Conservation (phyloP, 179 eudicot genomes). For the Actinidia polygama region DNA sequence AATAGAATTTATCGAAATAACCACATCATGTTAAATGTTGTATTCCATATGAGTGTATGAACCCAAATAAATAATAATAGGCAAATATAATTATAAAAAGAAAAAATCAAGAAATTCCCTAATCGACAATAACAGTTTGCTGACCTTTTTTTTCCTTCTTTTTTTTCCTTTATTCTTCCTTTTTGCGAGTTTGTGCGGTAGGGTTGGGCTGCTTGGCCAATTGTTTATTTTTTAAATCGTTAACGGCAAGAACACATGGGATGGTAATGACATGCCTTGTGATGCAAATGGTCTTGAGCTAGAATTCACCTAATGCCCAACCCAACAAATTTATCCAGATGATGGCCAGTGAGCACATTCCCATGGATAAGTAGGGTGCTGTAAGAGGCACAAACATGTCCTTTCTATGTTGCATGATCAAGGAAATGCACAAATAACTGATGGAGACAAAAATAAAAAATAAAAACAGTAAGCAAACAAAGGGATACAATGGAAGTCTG, state of each 20-base stretch:
- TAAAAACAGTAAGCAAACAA: background rate
- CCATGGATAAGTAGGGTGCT: background rate
- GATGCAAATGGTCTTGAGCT: background rate
- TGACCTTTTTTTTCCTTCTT: background rate
- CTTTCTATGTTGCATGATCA: background rate
- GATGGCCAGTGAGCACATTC: background rate
- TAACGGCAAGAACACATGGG: background rate
- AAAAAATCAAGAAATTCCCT: background rate
- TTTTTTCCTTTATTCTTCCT: background rate
- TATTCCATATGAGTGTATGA: background rate
- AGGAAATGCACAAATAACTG: background rate
- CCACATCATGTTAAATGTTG: background rate
- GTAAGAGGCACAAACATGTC: background rate
- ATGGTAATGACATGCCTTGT: background rate
- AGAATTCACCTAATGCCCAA: background rate
- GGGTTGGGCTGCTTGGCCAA: slow-evolving; percentile 1
- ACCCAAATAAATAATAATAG: background rate
- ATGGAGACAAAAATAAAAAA: background rate
- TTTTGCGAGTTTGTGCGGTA: background rate
- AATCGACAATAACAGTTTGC: background rate
- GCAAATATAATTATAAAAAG: background rate
- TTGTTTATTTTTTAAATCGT: background rate
- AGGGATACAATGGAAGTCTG: background rate
- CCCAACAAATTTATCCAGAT: background rate
- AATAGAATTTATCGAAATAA: too few relatives aligned